These are phyloP conservation scores for Pneumocystis canis DNA, from an alignment of 1,139 yeast species.

Conservation along the genomic window DNA sequence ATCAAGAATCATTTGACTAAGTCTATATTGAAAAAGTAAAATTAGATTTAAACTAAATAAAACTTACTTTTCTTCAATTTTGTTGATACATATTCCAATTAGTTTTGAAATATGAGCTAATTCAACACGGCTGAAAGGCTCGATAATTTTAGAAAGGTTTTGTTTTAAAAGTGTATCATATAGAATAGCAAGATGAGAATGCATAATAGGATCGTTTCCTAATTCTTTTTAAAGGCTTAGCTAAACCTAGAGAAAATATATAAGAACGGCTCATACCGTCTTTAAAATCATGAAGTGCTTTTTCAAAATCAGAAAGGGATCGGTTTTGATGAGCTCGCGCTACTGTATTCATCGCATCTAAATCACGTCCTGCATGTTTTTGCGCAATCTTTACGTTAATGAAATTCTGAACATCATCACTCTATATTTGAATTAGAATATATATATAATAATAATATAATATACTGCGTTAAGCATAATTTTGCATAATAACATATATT, in stretches of 20 bases:
- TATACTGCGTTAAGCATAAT: conserved; percentile 82
- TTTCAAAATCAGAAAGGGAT: conserved; percentile 80
- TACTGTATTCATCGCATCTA: conserved; percentile 89
- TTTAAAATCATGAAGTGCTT: conserved; percentile 55
- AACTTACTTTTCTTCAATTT: conserved; percentile 65
- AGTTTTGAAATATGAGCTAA: conserved; percentile 74
- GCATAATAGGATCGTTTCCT: conserved; percentile 72
- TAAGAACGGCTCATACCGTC: conserved; percentile 14
- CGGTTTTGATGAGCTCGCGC: conserved; percentile 81
- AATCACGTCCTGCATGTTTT: conserved; percentile 58
- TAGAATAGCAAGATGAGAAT: conserved; percentile 81
- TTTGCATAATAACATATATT: conserved; percentile 83
- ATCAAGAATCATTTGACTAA: conserved; percentile 92
- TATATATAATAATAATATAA: conserved; percentile 44
- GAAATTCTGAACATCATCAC: conserved; percentile 28
- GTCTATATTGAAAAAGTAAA: conserved; percentile 14
- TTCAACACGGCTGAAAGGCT: conserved; percentile 91
- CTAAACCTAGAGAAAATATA: background rate
- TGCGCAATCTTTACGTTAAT: conserved; percentile 65
- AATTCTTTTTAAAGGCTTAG: conserved; percentile 34
- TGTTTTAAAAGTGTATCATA: conserved; percentile 89
- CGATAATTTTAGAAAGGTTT: conserved; percentile 83
- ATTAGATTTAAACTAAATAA: background rate
- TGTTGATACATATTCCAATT: conserved; percentile 75
- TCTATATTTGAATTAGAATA: background rate